Base-by-base conservation (phyloP, 1,284 basidiomycete genomes). In the Rhodotorula sp. region DNA sequence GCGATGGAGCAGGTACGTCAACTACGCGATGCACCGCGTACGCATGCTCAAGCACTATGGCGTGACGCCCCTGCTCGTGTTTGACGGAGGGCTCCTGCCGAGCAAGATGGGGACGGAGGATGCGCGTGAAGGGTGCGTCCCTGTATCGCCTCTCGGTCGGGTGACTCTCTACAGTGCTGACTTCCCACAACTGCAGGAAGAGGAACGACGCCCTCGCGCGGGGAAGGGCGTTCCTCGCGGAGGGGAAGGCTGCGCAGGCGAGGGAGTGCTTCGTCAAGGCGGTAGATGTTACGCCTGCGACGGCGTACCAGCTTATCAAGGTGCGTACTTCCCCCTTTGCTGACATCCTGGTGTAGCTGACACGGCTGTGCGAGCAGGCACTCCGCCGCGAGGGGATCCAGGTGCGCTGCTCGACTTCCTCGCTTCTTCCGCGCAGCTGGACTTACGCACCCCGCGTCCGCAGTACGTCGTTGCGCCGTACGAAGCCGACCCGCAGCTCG, bases 271-370 rank as follows among this genome's bases (percentile, higher is more conserved):
- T 92, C 81, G 87, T 90, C 73, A 97, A 97, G 82, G 94, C 91
- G 77, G 84, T 98, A 64, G 97, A 99, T 77, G 91, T 99, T 61
- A 97, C 94, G 6, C 96, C 97, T 2, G 89, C 94, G 81, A 96
- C 98, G 92, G 97, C 97, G 10, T 95, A 88, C 80, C 96, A 99
- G 82, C 84, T 98, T 74, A 98, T 99, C 84, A 97, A 99, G 87
- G 94, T 89, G 77, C 63, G 84, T 19, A 3, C 3, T n/a, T 29
- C 50, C 29, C n/a, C 27, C 10, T 29, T 13, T 13, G 1, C n/a
- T 50, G n/a, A 27, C 44, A 1, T 22, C 37, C 3, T 34, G 21
- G 2, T 17, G 4, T n/a, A n/a, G 27, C 22, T 32, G 41, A 53
- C 36, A 21, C 13, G 34, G 0, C 6, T 9, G 29, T 29, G 29